Percentiles rank a stretch among this genome's conserved stretches.
Conservation (phyloP, 495 filamentous ascomycete species). For the Annulohypoxylon bovei region DNA sequence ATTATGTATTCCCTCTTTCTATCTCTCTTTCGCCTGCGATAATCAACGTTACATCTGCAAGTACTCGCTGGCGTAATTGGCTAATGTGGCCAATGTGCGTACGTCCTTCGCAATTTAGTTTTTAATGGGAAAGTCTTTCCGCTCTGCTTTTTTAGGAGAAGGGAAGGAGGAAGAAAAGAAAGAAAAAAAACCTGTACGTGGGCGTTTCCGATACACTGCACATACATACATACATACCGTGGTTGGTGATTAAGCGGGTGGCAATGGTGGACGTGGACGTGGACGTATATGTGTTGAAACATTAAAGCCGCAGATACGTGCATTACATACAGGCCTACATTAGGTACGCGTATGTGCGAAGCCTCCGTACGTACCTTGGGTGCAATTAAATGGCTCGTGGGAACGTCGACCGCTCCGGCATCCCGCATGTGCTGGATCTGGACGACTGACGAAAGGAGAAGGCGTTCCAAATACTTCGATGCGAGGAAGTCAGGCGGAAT, state of each 20-base stretch:
- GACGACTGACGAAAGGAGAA: background rate
- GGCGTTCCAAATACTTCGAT: background rate
- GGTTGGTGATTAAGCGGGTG: slow-evolving; percentile 2
- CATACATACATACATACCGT: background rate
- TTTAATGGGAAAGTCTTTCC: slow-evolving; percentile 13
- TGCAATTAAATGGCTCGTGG: slow-evolving; percentile 4
- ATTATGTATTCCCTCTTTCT: background rate
- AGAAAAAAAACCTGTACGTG: background rate
- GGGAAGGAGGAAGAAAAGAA: background rate
- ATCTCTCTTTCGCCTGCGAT: background rate
- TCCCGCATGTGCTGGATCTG: background rate
- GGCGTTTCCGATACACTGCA: background rate
- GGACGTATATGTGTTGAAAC: slow-evolving; percentile 4
- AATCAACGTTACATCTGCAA: slow-evolving; percentile 37
- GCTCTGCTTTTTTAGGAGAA: slow-evolving; percentile 6
- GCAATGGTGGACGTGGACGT: background rate
- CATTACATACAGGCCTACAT: background rate
- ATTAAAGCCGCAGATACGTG: slow-evolving; percentile 10
- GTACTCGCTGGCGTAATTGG: background rate
- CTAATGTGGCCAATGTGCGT: slow-evolving; percentile 5
- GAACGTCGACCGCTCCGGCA: background rate
- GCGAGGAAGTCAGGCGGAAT: background rate
- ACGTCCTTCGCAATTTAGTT: background rate
- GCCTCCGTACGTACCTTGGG: background rate
- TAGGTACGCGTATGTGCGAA: background rate